Conservation (phyloP, 192 early-diverging fungal species). For the Dispira simplex region DNA sequence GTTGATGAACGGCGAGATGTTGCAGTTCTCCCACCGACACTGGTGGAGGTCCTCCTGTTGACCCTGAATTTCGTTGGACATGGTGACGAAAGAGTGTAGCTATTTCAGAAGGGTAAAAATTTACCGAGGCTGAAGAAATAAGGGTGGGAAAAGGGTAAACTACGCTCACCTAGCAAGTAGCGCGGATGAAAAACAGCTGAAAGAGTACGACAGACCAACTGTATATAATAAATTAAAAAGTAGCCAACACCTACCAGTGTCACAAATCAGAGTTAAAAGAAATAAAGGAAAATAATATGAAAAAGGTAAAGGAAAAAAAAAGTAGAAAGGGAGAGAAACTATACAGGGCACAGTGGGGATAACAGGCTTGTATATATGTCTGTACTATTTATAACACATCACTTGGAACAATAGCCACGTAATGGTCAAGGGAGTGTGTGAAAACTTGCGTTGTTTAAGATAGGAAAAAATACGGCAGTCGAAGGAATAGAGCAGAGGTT, state of each 20-base stretch:
- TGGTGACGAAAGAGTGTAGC: background rate
- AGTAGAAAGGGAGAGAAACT: background rate
- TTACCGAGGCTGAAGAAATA: background rate
- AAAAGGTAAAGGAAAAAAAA: background rate
- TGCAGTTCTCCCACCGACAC: slow-evolving; percentile 24
- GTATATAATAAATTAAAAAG: background rate
- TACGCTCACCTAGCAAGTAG: background rate
- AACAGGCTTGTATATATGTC: background rate
- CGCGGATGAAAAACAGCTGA: background rate
- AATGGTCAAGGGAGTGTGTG: background rate
- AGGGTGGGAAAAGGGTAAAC: background rate
- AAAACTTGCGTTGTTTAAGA: background rate
- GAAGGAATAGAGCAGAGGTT: background rate
- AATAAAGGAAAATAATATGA: background rate
- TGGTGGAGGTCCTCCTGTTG: background rate
- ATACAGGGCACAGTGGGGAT: background rate
- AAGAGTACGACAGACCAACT: background rate
- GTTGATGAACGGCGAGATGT: slow-evolving; percentile 40
- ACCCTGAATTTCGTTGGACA: background rate
- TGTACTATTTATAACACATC: background rate
- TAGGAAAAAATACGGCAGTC: no score
- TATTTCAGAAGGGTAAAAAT: background rate
- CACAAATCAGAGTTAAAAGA: background rate
- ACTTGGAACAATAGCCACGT: background rate
- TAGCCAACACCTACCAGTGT: background rate